A percentile compares a stretch with the other conserved stretches of the same genome.
Evolutionary conservation across 805 yeast genomes (phyloP).

Genomic region (Saccharomycopsis lassenensis): DNA sequence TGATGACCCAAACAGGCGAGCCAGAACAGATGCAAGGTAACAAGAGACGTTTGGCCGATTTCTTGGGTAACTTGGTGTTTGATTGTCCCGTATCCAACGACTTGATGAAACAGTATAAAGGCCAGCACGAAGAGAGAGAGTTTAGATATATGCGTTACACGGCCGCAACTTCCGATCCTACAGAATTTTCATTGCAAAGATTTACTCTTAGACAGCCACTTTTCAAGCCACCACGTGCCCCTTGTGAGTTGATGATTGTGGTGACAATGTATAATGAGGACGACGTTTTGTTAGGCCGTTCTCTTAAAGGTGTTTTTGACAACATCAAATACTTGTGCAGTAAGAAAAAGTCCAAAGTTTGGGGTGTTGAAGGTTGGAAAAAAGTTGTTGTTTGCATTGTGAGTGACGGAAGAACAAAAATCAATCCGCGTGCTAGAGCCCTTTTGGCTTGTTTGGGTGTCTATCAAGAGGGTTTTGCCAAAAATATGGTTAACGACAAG

Average conservation of each 20-base stretch:
- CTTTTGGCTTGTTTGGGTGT: slow-evolving; percentile 54
- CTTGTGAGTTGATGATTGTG: slow-evolving; percentile 67
- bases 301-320: slow-evolving; percentile 53
- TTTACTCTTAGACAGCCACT: slow-evolving; percentile 77
- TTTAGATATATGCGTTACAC: slow-evolving; percentile 86
- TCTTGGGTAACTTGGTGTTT: slow-evolving; percentile 64
- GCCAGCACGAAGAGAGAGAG: slow-evolving; percentile 31
- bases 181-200: slow-evolving; percentile 46
- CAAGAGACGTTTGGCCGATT: slow-evolving; percentile 18
- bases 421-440: slow-evolving; percentile 52
- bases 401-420: slow-evolving; percentile 56
- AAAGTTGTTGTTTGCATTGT: slow-evolving; percentile 53
- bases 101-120: slow-evolving; percentile 42
- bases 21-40: slow-evolving; percentile 3
- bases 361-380: slow-evolving; percentile 50
- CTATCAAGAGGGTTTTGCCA: slow-evolving; percentile 57
- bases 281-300: slow-evolving; percentile 47
- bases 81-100: slow-evolving; percentile 84
- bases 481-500: slow-evolving; percentile 45
- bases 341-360: slow-evolving; percentile 39
- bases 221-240: slow-evolving; percentile 62
- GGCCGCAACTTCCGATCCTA: slow-evolving; percentile 90
- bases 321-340: slow-evolving; percentile 50
- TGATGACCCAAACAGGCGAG: slow-evolving; percentile 1
- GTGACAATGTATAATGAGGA: slow-evolving; percentile 62